phyloP scores from a whole-genome alignment of 176 grass and related monocot species.

The Saccharum spontaneum region DNA sequence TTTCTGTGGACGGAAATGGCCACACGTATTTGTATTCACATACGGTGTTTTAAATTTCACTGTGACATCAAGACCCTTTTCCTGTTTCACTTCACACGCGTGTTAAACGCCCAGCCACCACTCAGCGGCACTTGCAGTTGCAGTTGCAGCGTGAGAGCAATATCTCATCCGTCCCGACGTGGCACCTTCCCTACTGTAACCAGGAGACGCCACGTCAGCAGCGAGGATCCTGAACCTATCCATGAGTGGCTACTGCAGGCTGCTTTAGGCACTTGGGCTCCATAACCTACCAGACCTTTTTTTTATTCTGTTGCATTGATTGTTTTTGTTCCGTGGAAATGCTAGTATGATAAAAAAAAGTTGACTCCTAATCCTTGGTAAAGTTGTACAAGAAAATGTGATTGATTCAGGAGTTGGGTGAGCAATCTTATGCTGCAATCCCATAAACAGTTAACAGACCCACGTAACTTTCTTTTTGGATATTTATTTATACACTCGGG shows the following conservation, averaged over 20 bases:
- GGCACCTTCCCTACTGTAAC: conserved; percentile 38
- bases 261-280: neutral
- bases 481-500: too few species aligned
- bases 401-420: too few species aligned
- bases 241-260: conserved; percentile 30
- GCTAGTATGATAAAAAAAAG: too few species aligned
- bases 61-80: neutral
- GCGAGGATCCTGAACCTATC: conserved; percentile 69
- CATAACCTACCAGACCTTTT: too few species aligned
- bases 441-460: too few species aligned
- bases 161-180: conserved; percentile 56
- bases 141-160: neutral
- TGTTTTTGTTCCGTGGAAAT: too few species aligned
- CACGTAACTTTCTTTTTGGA: too few species aligned
- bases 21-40: too few species aligned
- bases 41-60: neutral
- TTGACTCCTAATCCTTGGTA: too few species aligned
- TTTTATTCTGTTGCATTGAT: too few species aligned
- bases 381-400: too few species aligned
- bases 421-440: too few species aligned
- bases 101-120: neutral
- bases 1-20: neutral
- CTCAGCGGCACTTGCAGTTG: neutral
- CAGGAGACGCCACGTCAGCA: conserved; percentile 60
- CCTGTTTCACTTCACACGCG: neutral